Evolutionary conservation across 164 flowering plant species (phyloP), one percentile per base, ranked within the genome.

Genomic region (Stephania yunnanensis): DNA sequence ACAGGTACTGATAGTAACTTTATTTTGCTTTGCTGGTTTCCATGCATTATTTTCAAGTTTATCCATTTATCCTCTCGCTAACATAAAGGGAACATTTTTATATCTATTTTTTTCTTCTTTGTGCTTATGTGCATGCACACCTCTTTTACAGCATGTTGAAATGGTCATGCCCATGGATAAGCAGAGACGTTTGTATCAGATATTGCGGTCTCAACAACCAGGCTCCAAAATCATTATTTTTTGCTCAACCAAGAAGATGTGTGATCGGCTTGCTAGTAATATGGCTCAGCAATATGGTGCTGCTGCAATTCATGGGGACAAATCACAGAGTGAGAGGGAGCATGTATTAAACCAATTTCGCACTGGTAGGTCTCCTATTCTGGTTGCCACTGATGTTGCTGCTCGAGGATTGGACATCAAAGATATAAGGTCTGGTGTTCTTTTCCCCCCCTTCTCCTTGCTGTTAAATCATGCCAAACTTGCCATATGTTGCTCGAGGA

Each of bases 311-410:
- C 98, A 94, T 78, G 97, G 98, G 53, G 98, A 94, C 82, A 94
- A 94, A 80, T 88, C 93, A 71, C 98, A 92, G 85, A 77, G 84
- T 65, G 98, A 94, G 78, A 90, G 97, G 80, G 98, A 92, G 76
- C 69, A 81, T 76, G 97, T 94, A 19, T 68, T 94, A 83, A 86
- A 72, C 80, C 91, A 94, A 80, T 94, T 94, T 73, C 88, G 90
- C 25, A 73, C 84, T 48, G 98, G 98, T 29, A 87, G 82, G 76
- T 81, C 89, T 78, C 98, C 98, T 0, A 80, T 94, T 46, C 91
- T 92, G 55, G 97, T 94, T 4, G 98, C 98, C 8, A 94, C 98
- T 69, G 98, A 94, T 85, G 98, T 94, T 81, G 98, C 98, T 22
- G 97, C 97, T 71, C 88, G 98, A 68, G 97, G 98, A 58, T 76